Conservation (phyloP, 768 basidiomycete genomes). For the Rossbeevera mucosa region DNA sequence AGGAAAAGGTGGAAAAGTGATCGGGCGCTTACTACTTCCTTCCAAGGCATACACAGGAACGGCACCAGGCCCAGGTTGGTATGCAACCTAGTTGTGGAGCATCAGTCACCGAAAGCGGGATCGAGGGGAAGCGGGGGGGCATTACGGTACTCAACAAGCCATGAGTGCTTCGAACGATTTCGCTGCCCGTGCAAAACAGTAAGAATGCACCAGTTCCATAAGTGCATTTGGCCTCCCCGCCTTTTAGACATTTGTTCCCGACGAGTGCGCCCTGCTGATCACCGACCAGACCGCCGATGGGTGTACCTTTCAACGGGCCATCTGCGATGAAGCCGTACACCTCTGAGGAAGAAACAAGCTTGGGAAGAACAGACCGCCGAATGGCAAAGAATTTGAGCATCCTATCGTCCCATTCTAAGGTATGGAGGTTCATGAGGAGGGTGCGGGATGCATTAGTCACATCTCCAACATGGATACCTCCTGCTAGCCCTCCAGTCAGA, state of each 20-base stretch:
- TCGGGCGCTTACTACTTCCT: constrained; percentile 71
- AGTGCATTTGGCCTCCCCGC: constrained; percentile 96
- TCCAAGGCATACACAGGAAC: constrained; percentile 92
- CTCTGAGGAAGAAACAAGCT: constrained; percentile 86
- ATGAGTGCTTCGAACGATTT: constrained; percentile 80
- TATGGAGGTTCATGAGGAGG: constrained; percentile 79
- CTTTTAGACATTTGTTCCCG: constrained; percentile 90
- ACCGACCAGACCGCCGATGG: constrained; percentile 91
- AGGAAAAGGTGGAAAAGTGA: not conserved
- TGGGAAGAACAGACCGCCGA: constrained; percentile 72
- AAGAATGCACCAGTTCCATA: constrained; percentile 98
- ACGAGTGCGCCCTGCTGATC: constrained; percentile 97
- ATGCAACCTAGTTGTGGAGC: constrained; percentile 60
- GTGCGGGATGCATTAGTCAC: constrained; percentile 97
- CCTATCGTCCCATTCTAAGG: constrained; percentile 76
- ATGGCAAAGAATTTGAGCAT: constrained; percentile 87
- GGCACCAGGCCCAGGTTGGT: constrained; percentile 73
- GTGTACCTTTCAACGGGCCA: constrained; percentile 67
- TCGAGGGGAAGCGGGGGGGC: not conserved
- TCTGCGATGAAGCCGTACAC: constrained; percentile 76
- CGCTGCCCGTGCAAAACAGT: constrained; percentile 87
- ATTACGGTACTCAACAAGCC: constrained; percentile 85
- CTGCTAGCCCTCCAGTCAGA: constrained; percentile 70
- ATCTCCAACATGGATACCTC: constrained; percentile 80
- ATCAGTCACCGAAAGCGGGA: not conserved